Evolutionary conservation across 2,329 filamentous ascomycete species (phyloP), one percentile per base, ranked within the genome.

Genomic region (Pseudogymnoascus destructans): DNA sequence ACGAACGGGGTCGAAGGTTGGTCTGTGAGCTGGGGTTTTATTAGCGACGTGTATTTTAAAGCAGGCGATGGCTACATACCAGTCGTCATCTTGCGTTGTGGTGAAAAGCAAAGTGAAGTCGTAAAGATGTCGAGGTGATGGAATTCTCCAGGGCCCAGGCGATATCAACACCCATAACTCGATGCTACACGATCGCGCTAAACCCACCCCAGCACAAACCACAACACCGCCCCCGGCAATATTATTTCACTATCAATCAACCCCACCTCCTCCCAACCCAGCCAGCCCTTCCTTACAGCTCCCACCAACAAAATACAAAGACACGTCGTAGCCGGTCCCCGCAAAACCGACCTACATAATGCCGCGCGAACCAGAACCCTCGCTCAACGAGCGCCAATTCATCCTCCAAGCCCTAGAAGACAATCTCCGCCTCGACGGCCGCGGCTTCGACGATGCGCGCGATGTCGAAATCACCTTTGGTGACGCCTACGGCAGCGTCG

Each of bases 361-460:
- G 92, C 92, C 92, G 69, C 86, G 88, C 73, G 91, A 96, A 85
- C 83, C 85, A 61, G 88, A 95, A 66, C 88, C 92, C 59, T 96
- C 92, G 57, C 80, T 87, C 63, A 89, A 92, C 69, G 92, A 97
- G 77, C 88, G 82, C 70, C 82, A 82, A 8, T 98, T 98, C 71
- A 81, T 96, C 63, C 77, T 84, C 61, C 81, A 95, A 69, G 91
- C 92, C 46, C 80, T 98, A 9, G 78, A 84, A 65, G 83, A 95
- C 67, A 82, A 87, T 64, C 75, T 91, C 60, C 87, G 93, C 21
- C 75, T 96, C 60, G 93, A 98, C 73, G 87, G 87, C 65, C 87
- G 93, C 63, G 76, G 79, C 60, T 79, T 91, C 59, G 88, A 96
- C 68, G 79, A 90, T 66, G 93, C 88, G 72, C 83, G 93, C 64